Evolutionary conservation across 768 basidiomycete species (phyloP), one percentile per base, ranked within the genome.

Genomic region (Asterophora parasitica): DNA sequence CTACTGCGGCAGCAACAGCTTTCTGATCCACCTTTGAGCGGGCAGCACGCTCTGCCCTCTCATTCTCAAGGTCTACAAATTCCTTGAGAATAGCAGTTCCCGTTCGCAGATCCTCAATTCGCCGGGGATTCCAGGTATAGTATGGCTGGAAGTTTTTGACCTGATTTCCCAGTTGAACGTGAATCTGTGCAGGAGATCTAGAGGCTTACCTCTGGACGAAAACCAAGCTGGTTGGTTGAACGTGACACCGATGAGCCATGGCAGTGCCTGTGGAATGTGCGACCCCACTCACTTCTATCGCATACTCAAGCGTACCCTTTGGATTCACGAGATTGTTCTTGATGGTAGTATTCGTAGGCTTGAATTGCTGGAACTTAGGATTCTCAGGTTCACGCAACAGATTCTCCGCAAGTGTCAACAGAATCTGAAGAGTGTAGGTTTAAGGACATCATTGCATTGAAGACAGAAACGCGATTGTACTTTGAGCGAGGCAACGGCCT

Each of bases 231-330:
- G 33, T 50, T 90, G 55, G 33, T 50, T 23, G 36, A 39, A 35
- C 37, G 52, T 49, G 37, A 6, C 46, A 9, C 37, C 39, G 44
- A 52, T 57, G 42, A 54, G 35, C 40, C 39, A 42, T 34, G 32
- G 17, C 16, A 43, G 35, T 48, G 42, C 4, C 15, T 39, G 3
- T 41, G 23, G 44, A 43, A 45, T 20, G 44, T 42, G 16, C 15
- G 15, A 43, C 8, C 23, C 13, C 34, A 73, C 85, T 65, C 26
- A 88, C 89, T 58, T 78, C 86, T 34, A 88, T 72, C 0, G 85
- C 88, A 67, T 86, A 92, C 61, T 92, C 89, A 32, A 92, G 66
- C 0, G 85, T 74, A 2, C 89, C 86, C 69, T 84, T 79, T 11
- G 81, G 80, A 33, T 88, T 77, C 12, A 92, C 74, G 26, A 92